Conservation (phyloP, 306 rosid species). For the Trifolium pratense region DNA sequence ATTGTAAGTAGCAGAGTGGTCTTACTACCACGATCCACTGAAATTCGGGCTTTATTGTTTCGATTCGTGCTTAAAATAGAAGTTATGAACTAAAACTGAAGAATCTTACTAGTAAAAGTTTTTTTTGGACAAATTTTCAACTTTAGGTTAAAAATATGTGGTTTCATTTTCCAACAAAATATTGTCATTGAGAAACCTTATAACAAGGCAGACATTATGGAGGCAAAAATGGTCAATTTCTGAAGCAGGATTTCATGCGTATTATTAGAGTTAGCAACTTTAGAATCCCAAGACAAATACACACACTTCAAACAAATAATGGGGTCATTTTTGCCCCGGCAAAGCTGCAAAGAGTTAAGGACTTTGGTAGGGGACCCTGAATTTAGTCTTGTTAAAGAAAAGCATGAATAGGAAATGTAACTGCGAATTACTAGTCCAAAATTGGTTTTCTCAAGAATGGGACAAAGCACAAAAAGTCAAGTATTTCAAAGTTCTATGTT, state of each 20-base stretch:
- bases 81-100: too few species aligned
- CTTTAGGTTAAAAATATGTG: too few species aligned
- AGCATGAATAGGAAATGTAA: slow-evolving; percentile 15
- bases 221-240: slow-evolving; percentile 24
- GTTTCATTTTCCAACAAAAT: background rate
- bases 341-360: slow-evolving; percentile 35
- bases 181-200: background rate
- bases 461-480: slow-evolving; percentile 44
- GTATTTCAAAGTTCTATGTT: slow-evolving; percentile 49
- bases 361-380: slow-evolving; percentile 24
- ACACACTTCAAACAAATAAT: background rate
- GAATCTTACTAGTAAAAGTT: too few species aligned
- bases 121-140: too few species aligned
- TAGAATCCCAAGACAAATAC: slow-evolving; percentile 43
- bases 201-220: background rate
- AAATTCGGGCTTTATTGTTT: too few species aligned
- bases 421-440: slow-evolving; percentile 14
- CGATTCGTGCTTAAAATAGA: too few species aligned
- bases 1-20: too few species aligned
- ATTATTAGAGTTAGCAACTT: slow-evolving; percentile 44
- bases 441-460: slow-evolving; percentile 47
- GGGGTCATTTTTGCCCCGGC: background rate
- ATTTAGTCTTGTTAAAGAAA: slow-evolving; percentile 20
- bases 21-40: too few species aligned
- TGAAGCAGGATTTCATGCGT: slow-evolving; percentile 35